Conservation (phyloP, 2,329 filamentous ascomycete species). For the Nigrospora osmanthi region DNA sequence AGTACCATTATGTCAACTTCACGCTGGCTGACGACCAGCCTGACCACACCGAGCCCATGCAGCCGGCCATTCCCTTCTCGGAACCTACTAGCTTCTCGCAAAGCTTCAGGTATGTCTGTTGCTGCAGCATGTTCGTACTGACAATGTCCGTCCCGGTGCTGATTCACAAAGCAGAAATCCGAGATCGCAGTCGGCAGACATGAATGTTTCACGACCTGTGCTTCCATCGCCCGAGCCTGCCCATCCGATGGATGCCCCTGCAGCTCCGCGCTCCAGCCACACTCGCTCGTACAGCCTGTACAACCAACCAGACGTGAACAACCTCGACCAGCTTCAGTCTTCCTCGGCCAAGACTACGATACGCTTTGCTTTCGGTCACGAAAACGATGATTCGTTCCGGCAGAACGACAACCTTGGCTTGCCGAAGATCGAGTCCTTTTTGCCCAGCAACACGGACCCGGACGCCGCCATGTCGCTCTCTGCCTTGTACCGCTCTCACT, state of each 20-base stretch:
- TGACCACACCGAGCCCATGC: conserved; percentile 35
- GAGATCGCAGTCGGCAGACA: conserved; percentile 18
- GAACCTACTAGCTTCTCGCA: conserved; percentile 39
- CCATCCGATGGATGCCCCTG: conserved; percentile 20
- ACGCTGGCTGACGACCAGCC: conserved; percentile 49
- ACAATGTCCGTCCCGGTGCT: conserved; percentile 10
- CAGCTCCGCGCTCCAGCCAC: conserved; percentile 12
- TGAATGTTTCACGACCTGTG: conserved; percentile 10
- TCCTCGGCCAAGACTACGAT: conserved; percentile 50
- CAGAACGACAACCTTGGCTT: conserved; percentile 67
- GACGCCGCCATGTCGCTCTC: conserved; percentile 81
- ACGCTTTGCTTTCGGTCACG: conserved; percentile 52
- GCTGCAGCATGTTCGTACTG: not conserved
- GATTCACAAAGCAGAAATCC: conserved; percentile 19
- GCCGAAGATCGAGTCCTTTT: conserved; percentile 78
- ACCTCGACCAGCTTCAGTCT: conserved; percentile 50
- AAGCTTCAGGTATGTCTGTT: conserved; percentile 38
- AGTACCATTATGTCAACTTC: conserved; percentile 87
- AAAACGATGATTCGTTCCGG: conserved; percentile 45
- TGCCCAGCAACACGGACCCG: conserved; percentile 73
- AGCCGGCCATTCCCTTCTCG: conserved; percentile 39
- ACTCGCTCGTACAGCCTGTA: conserved; percentile 45
- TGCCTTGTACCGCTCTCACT: conserved; percentile 88
- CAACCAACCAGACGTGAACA: conserved; percentile 47
- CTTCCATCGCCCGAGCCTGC: conserved; percentile 30